phyloP scores from a whole-genome alignment of 2,329 filamentous ascomycete genomes.

The Capronia epimyces region DNA sequence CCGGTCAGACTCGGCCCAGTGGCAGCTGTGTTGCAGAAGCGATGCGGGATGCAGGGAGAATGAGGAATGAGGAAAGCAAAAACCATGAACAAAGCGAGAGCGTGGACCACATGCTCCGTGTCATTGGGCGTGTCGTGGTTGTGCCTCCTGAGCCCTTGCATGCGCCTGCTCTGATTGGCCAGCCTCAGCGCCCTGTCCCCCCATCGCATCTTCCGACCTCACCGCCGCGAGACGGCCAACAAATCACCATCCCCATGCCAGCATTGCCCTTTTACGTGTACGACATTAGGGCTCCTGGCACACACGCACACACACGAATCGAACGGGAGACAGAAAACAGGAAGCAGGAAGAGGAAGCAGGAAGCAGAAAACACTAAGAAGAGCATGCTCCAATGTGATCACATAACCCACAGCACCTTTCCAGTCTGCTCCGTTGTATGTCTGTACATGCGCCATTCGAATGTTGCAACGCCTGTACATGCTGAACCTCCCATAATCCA shows the following conservation, averaged over 20 bases:
- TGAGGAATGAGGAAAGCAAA: neutral
- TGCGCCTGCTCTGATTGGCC: constrained; percentile 9
- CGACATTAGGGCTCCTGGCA: neutral
- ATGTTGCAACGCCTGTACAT: constrained; percentile 15
- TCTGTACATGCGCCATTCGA: constrained; percentile 23
- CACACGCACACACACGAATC: too few relatives aligned
- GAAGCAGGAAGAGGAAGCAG: too few relatives aligned
- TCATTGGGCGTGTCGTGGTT: constrained; percentile 8
- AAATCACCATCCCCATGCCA: neutral
- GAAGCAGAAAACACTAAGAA: too few relatives aligned
- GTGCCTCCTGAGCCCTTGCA: neutral
- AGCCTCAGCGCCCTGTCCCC: constrained; percentile 2
- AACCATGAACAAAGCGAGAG: constrained; percentile 3
- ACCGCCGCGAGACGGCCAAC: neutral
- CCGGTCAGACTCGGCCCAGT: neutral
- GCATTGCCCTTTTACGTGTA: neutral
- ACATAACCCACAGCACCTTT: constrained; percentile 7
- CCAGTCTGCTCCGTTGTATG: constrained; percentile 15
- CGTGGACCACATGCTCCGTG: constrained; percentile 8
- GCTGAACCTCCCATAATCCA: constrained; percentile 4
- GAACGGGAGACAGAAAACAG: too few relatives aligned
- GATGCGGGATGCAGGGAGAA: too few relatives aligned
- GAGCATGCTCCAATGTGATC: neutral
- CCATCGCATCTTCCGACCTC: neutral
- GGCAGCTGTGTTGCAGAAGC: too few relatives aligned